Evolutionary conservation across 345 rosid species (phyloP).

Genomic region (Eucalyptus cloeziana): DNA sequence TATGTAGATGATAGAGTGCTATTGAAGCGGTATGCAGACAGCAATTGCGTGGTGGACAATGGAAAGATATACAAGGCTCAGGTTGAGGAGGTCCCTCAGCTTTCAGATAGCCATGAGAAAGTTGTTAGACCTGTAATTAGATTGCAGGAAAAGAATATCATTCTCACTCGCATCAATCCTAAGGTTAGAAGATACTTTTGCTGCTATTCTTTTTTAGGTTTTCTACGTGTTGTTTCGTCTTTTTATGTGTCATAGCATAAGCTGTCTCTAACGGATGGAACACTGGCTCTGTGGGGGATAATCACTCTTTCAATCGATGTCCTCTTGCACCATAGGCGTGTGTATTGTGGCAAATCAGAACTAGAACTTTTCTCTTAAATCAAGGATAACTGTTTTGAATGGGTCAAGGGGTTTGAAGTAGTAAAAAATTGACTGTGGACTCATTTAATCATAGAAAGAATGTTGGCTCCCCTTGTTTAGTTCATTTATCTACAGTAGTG

Average conservation of each 20-base stretch:
- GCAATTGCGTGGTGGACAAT: slow-evolving; percentile 51
- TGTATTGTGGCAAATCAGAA: not conserved
- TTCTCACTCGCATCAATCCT: slow-evolving; percentile 92
- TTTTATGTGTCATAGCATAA: not conserved
- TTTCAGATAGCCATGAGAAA: slow-evolving; percentile 52
- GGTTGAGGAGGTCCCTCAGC: slow-evolving; percentile 57
- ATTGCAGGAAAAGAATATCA: slow-evolving; percentile 62
- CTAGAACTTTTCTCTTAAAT: not conserved
- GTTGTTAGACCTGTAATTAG: slow-evolving; percentile 76
- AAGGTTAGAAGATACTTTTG: slow-evolving; percentile 34
- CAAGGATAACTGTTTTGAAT: not conserved
- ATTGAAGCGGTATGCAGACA: slow-evolving; percentile 76
- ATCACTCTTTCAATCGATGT: not conserved
- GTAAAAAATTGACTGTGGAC: not conserved
- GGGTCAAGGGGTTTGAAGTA: not conserved
- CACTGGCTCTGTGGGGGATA: not conserved
- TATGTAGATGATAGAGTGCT: slow-evolving; percentile 62
- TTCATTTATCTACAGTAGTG: not conserved
- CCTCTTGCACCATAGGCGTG: not conserved
- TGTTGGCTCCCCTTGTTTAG: not conserved
- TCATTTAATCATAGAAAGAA: not conserved
- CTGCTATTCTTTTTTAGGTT: not conserved
- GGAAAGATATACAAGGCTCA: slow-evolving; percentile 64
- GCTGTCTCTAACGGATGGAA: not conserved
- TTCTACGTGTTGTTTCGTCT: not conserved